Evolutionary conservation across 345 rosid species (phyloP).

Genomic region (Litchi chinensis): DNA sequence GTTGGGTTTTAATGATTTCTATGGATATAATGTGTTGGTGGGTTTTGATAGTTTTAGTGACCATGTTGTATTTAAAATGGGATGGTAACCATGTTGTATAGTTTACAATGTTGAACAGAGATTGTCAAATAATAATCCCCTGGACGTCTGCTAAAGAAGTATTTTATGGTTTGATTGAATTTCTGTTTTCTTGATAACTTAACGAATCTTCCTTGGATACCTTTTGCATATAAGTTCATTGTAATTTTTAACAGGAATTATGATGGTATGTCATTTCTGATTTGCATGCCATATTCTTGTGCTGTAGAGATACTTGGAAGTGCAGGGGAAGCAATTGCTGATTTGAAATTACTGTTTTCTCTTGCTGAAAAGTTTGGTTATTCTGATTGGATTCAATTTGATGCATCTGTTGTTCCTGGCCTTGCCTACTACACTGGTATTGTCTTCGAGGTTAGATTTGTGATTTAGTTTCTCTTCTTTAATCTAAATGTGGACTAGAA

Average conservation of each 20-base stretch:
- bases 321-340: constrained; percentile 82
- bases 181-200: background rate
- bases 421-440: constrained; percentile 97
- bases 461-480: constrained; percentile 7
- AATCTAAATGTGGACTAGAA: background rate
- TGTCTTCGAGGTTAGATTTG: constrained; percentile 83
- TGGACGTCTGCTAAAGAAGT: background rate
- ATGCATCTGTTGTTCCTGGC: constrained; percentile 95
- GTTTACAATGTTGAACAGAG: no score
- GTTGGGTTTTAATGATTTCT: no score
- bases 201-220: background rate
- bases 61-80: no score
- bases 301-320: constrained; percentile 72
- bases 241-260: background rate
- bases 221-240: background rate
- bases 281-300: constrained; percentile 16
- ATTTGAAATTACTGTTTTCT: constrained; percentile 74
- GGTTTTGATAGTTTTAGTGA: no score
- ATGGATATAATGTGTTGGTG: no score
- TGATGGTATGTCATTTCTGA: constrained; percentile 2
- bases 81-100: no score
- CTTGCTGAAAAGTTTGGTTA: constrained; percentile 92
- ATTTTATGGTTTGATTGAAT: background rate
- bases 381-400: constrained; percentile 95
- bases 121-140: background rate